Base-by-base conservation (phyloP, 1,284 basidiomycete genomes). In the Ceratorhiza oryzae-sativae region DNA sequence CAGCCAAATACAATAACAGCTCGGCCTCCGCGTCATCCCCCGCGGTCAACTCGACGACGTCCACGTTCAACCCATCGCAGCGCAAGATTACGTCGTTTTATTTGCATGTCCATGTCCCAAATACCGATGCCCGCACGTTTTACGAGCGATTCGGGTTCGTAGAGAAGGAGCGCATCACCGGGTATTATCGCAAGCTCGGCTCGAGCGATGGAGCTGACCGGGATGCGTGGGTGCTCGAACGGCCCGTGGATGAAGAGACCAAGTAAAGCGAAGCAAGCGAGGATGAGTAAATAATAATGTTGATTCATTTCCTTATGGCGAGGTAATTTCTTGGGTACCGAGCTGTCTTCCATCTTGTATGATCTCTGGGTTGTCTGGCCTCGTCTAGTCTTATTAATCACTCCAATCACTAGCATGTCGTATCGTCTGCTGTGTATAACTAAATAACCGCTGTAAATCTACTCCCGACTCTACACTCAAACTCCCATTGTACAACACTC, bases 161-260 rank as follows among this genome's bases (percentile, higher is more conserved):
- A 71, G 87, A 90, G 79, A 82, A 85, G 23, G 85, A 84, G 36
- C 75, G 90, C 46, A 86, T 88, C 70, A 83, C 89, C 77, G 84
- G 86, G 72, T 94, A 94, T 80, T 94, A 94, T 84, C 92, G 91
- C 80, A 93, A 90, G 79, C 90, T 93, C 63, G 62, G 62, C 10
- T 36, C 62, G 48, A 67, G 18, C 25, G 62, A 67, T 53, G 48
- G 62, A 4, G 82, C 80, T 42, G 92, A 92, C 32, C 86, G 86
- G 74, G 89, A 89, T 76, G 92, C 91, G 27, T 93, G 92, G 92
- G 83, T 93, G 74, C 83, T 93, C 59, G 88, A 92, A 61, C 62
- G 70, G 27, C 58, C 55, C 2, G 34, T 71, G 39, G 34, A n/a
- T 8, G 55, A 20, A 41, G 71, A 63, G 71, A n/a, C 30, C 12